These are phyloP conservation scores for Podaxis pistillaris DNA, from an alignment of 768 basidiomycete species.

Conservation along the genomic window DNA sequence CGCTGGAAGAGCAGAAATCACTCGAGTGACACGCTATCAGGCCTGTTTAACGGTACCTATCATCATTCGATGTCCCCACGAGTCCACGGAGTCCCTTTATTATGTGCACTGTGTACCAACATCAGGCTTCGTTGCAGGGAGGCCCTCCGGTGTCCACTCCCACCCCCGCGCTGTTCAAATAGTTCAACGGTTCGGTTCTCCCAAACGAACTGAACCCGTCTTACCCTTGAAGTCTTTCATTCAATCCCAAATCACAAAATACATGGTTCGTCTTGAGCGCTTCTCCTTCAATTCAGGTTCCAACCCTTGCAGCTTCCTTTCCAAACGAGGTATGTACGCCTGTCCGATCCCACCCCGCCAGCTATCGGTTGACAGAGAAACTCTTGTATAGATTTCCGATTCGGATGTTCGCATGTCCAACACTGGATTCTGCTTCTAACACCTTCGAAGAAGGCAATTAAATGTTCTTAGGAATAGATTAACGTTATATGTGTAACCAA, in stretches of 20 bases:
- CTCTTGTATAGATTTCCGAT: conserved; percentile 7
- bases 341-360: not conserved
- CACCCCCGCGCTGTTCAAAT: no score
- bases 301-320: not conserved
- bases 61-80: not conserved
- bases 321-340: not conserved
- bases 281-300: not conserved
- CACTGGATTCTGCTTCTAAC: not conserved
- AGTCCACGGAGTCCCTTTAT: conserved; percentile 2
- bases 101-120: not conserved
- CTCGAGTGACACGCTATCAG: not conserved
- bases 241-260: not conserved
- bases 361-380: not conserved
- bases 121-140: not conserved
- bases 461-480: not conserved
- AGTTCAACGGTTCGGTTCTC: not conserved
- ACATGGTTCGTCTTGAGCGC: not conserved
- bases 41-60: not conserved
- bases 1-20: not conserved
- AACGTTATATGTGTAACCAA: not conserved
- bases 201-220: not conserved
- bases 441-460: not conserved
- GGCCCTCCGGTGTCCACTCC: no score
- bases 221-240: not conserved
- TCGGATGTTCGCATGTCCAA: conserved; percentile 13